A percentile compares a stretch with the other conserved stretches of the same genome.
Evolutionary conservation across 2,329 filamentous ascomycete species (phyloP).

Genomic region (Cladophialophora chaetospira): DNA sequence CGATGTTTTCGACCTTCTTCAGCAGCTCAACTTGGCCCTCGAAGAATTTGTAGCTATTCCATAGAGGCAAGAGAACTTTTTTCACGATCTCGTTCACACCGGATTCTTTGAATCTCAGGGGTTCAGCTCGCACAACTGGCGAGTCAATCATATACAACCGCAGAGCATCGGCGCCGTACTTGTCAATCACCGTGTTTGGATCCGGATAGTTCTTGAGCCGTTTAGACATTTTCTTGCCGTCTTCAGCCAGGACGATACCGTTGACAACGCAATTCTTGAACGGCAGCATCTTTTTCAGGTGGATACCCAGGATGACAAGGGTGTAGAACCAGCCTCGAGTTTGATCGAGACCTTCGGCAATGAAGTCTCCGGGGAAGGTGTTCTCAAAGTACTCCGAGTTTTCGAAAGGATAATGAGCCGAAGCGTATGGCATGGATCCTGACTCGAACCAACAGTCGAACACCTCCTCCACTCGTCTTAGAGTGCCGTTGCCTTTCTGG

Average conservation of each 20-base stretch:
- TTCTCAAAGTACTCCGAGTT: slow-evolving; percentile 74
- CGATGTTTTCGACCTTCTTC: slow-evolving; percentile 76
- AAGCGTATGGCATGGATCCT: slow-evolving; percentile 86
- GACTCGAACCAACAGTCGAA: slow-evolving; percentile 95
- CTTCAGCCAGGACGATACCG: slow-evolving; percentile 82
- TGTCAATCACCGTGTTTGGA: slow-evolving; percentile 73
- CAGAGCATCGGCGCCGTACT: slow-evolving; percentile 85
- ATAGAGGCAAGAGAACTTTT: slow-evolving; percentile 79
- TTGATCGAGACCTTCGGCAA: slow-evolving; percentile 84
- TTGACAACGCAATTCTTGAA: slow-evolving; percentile 92
- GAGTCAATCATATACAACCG: slow-evolving; percentile 92
- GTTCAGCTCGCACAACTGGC: slow-evolving; percentile 82
- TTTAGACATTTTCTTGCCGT: slow-evolving; percentile 96
- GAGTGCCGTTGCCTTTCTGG: slow-evolving; percentile 74
- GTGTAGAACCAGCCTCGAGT: slow-evolving; percentile 94
- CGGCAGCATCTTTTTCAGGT: slow-evolving; percentile 75
- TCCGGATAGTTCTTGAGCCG: slow-evolving; percentile 90
- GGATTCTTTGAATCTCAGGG: slow-evolving; percentile 78
- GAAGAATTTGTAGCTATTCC: slow-evolving; percentile 94
- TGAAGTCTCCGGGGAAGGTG: slow-evolving; percentile 83
- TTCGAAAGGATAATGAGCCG: slow-evolving; percentile 82
- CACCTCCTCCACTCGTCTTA: slow-evolving; percentile 77
- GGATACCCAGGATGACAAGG: slow-evolving; percentile 76
- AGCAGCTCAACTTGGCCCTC: slow-evolving; percentile 78
- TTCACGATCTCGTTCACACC: slow-evolving; percentile 89